phyloP scores from a whole-genome alignment of 768 basidiomycete genomes.

The Auricularia sp. region DNA sequence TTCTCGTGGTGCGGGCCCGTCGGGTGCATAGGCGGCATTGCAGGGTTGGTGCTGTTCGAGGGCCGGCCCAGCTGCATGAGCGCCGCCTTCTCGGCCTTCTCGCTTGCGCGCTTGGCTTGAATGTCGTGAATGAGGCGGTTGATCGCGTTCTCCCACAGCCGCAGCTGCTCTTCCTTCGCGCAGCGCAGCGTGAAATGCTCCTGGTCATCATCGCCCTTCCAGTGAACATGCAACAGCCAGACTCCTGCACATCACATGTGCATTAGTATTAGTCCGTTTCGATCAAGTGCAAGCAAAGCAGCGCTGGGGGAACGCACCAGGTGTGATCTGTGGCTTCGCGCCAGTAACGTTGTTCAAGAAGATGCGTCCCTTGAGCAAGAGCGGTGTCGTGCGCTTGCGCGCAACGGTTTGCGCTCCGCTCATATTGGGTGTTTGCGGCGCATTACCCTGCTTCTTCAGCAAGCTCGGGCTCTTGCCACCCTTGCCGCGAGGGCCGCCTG shows the following conservation, averaged over 20 bases:
- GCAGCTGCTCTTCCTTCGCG: slow-evolving; percentile 82
- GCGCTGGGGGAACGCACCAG: slow-evolving; percentile 40
- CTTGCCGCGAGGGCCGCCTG: slow-evolving; percentile 47
- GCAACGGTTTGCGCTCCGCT: slow-evolving; percentile 33
- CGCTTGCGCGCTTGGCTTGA: slow-evolving; percentile 48
- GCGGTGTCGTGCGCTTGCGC: slow-evolving; percentile 65
- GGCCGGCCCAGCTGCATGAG: slow-evolving; percentile 38
- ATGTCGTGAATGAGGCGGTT: slow-evolving; percentile 70
- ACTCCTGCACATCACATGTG: background rate
- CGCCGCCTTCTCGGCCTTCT: slow-evolving; percentile 54
- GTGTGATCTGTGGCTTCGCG: slow-evolving; percentile 53
- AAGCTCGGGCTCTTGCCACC: slow-evolving; percentile 78
- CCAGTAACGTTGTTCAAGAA: slow-evolving; percentile 93
- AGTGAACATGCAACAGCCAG: slow-evolving; percentile 40
- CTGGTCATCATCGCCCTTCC: slow-evolving; percentile 87
- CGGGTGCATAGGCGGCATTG: slow-evolving; percentile 9
- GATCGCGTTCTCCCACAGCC: slow-evolving; percentile 85
- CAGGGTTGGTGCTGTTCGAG: slow-evolving; percentile 39
- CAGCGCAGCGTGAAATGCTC: slow-evolving; percentile 94
- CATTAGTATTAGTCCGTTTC: background rate
- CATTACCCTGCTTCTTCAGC: slow-evolving; percentile 64
- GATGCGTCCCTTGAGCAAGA: slow-evolving; percentile 91
- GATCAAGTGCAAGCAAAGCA: slow-evolving; percentile 6
- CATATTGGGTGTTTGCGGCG: slow-evolving; percentile 31
- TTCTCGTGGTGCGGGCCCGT: background rate